These are phyloP conservation scores for Globisporangium barbulae DNA, from an alignment of 352 stramenopile species.

Conservation along the genomic window DNA sequence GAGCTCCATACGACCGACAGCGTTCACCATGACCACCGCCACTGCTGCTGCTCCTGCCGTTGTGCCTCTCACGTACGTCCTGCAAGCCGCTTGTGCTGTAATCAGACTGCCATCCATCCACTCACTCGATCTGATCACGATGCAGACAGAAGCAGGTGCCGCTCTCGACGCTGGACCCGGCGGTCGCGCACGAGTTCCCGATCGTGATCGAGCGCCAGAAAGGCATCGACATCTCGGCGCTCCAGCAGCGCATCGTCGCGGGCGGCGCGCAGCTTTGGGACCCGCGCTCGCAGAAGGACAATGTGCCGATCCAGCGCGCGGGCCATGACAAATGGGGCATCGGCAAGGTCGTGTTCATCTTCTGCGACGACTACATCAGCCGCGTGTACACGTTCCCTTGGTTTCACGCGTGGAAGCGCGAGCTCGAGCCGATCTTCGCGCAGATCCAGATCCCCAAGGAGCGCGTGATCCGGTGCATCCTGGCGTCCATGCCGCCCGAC, in stretches of 20 bases:
- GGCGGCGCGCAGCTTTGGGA: conserved; percentile 60
- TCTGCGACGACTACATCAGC: conserved; percentile 98
- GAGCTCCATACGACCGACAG: background rate
- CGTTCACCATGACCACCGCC: conserved; percentile 5
- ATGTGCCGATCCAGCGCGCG: conserved; percentile 91
- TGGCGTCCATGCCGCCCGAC: conserved; percentile 94
- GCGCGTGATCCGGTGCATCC: conserved; percentile 89
- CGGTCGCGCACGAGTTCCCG: conserved; percentile 31
- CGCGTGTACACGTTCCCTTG: conserved; percentile 95
- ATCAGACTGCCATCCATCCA: background rate
- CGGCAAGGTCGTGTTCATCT: conserved; percentile 97
- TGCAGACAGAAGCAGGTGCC: conserved; percentile 73
- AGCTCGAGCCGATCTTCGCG: conserved; percentile 88
- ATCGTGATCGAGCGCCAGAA: conserved; percentile 61
- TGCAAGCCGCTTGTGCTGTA: background rate
- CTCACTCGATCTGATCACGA: background rate
- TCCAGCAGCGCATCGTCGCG: conserved; percentile 57
- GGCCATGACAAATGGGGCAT: conserved; percentile 98
- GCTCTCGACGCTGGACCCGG: conserved; percentile 46
- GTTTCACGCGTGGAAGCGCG: conserved; percentile 82
- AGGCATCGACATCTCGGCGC: conserved; percentile 55
- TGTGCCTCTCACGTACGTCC: conserved; percentile 15
- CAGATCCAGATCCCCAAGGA: conserved; percentile 82
- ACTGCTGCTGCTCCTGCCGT: background rate
- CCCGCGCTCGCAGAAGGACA: conserved; percentile 66